Evolutionary conservation across 495 filamentous ascomycete species (phyloP), one percentile per base, ranked within the genome.

Genomic region (Podospora pseudocomata): DNA sequence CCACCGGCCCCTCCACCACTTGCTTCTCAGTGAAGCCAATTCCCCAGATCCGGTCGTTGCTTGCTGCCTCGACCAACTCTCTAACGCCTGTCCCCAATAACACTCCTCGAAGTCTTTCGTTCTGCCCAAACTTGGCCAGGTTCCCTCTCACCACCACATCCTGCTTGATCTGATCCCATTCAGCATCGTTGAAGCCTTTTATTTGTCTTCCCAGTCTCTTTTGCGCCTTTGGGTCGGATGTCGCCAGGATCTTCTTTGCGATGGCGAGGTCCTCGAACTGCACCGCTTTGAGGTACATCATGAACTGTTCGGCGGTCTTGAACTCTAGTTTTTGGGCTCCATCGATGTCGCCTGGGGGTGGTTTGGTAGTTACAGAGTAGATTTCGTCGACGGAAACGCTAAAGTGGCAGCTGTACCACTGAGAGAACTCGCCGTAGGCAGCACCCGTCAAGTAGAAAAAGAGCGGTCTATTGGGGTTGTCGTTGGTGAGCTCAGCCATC

Each of bases 251-350:
- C 32, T 64, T 62, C 34, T 58, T 61, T 39, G 71, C 68, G 18
- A 70, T 75, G n/a, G 62, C 70, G 26, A 65, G 61, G 65, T 78
- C 74, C 62, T 67, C 53, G 64, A 75, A 78, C 16, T 70, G 73
- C 27, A 62, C 67, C 30, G 77, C 77, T 72, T 79, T 77, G 70
- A 74, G 76, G 66, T 77, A 79, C 77, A 77, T 79, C 77, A 77
- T 77, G 74, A 76, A 79, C 65, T 79, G 75, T 62, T 79, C 77
- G 49, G 75, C 75, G 59, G 71, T 77, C 60, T 65, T 72, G 69
- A 79, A 77, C 63, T 74, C 44, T 62, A 65, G 20, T 70, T 73
- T 66, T 59, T 73, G 65, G 65, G 71, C 70, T 28, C 68, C 13
- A 11, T 49, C 39, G 13, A 49, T 3, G 13, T 16, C 39, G 39